phyloP scores from a whole-genome alignment of 2,329 filamentous ascomycete genomes.

The Aureobasidium sp. region DNA sequence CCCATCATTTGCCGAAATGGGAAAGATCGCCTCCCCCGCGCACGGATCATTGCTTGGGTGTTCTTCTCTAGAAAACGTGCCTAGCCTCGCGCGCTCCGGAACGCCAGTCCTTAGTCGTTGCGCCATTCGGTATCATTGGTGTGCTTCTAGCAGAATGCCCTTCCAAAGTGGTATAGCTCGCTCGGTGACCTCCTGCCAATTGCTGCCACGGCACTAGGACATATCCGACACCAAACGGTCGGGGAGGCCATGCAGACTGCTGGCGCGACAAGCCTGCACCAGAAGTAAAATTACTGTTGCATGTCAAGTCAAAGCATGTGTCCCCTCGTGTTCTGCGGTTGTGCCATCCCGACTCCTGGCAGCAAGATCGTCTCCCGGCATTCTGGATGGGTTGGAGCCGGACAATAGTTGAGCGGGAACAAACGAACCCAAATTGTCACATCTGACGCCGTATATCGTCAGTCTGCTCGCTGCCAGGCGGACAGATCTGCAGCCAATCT shows the following conservation, averaged over 20 bases:
- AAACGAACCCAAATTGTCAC: not conserved
- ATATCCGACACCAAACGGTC: conserved; percentile 13
- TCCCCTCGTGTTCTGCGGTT: not conserved
- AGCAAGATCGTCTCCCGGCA: not conserved
- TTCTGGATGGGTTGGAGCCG: not conserved
- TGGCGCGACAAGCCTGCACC: conserved; percentile 7
- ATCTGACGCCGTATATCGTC: conserved; percentile 7
- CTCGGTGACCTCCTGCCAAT: conserved; percentile 10
- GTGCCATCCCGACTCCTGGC: not conserved
- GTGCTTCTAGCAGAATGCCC: not conserved
- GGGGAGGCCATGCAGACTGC: conserved; percentile 7
- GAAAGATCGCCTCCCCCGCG: not conserved
- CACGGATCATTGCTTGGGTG: not conserved
- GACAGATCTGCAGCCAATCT: not conserved
- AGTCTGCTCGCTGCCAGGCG: not conserved
- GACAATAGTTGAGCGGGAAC: not conserved
- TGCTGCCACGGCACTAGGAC: conserved; percentile 10
- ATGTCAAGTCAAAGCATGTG: not conserved
- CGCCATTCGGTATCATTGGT: conserved; percentile 7
- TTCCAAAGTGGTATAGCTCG: not conserved
- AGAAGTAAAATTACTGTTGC: conserved; percentile 8
- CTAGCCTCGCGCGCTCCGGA: not conserved
- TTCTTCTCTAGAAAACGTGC: not conserved
- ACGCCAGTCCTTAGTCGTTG: not conserved
- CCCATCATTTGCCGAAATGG: not conserved